Conservation (phyloP, 177 flowering plant species). For the Tripterygium wilfordii region DNA sequence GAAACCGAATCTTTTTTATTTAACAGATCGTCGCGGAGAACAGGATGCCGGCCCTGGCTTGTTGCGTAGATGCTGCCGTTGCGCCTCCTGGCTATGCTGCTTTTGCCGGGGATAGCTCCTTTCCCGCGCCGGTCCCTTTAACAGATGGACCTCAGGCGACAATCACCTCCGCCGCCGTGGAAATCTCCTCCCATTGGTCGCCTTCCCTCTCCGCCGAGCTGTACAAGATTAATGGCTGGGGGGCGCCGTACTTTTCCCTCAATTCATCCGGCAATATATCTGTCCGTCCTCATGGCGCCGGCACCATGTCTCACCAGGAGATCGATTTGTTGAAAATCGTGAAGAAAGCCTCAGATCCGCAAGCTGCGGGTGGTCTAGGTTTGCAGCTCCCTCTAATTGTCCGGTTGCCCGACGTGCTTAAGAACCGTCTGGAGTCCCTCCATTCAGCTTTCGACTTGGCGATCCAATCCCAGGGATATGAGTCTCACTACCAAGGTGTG, state of each 20-base stretch:
- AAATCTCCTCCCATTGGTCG: conserved; percentile 47
- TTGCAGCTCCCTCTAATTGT: conserved; percentile 75
- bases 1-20: conserved; percentile 6
- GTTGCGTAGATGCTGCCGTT: conserved; percentile 58
- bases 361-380: conserved; percentile 68
- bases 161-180: conserved; percentile 13
- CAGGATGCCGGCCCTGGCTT: conserved; percentile 88
- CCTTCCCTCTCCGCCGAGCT: conserved; percentile 61
- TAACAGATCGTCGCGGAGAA: conserved; percentile 25
- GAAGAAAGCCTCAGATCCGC: conserved; percentile 72
- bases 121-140: conserved; percentile 42
- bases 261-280: conserved; percentile 76
- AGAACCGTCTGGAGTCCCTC: conserved; percentile 72
- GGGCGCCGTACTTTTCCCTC: conserved; percentile 83
- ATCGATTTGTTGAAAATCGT: conserved; percentile 87
- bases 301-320: conserved; percentile 73
- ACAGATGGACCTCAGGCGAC: conserved; percentile 23
- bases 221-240: conserved; percentile 78
- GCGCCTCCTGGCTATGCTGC: conserved; percentile 51
- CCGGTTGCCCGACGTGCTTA: conserved; percentile 82
- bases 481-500: conserved; percentile 91
- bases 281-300: conserved; percentile 64
- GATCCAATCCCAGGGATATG: conserved; percentile 52
- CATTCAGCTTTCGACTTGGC: conserved; percentile 78
- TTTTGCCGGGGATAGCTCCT: conserved; percentile 55